Conservation (phyloP, 192 early-diverging fungal species). For the Lobosporangium transversale region DNA sequence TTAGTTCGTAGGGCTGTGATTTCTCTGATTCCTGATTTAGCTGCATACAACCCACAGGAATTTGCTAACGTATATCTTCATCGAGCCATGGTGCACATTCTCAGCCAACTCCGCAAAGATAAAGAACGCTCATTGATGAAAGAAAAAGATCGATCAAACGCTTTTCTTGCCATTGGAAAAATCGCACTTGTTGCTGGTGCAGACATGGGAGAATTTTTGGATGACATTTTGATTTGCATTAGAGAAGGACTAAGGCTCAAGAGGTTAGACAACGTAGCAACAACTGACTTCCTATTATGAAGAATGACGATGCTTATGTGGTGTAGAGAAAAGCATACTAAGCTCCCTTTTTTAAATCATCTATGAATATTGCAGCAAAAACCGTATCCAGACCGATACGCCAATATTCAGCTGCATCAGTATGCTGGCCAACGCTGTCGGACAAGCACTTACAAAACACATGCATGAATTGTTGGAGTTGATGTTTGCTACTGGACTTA, state of each 20-base stretch:
- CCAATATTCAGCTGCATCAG: constrained; percentile 87
- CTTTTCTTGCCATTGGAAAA: constrained; percentile 87
- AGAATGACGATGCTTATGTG: too few relatives aligned
- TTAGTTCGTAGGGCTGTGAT: constrained; percentile 87
- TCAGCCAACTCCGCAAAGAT: constrained; percentile 77
- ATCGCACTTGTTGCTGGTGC: constrained; percentile 82
- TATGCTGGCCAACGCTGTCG: constrained; percentile 89
- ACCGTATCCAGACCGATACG: constrained; percentile 64
- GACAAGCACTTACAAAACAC: constrained; percentile 88
- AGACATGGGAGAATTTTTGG: constrained; percentile 83
- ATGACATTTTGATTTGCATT: constrained; percentile 78
- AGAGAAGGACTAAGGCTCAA: constrained; percentile 77
- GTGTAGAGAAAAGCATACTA: too few relatives aligned
- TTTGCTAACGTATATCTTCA: constrained; percentile 80
- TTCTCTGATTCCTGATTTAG: constrained; percentile 82
- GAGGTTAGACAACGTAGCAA: too few relatives aligned
- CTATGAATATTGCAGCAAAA: constrained; percentile 61
- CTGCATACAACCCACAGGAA: constrained; percentile 75
- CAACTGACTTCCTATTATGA: too few relatives aligned
- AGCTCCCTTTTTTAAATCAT: constrained; percentile 9
- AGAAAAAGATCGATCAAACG: constrained; percentile 56
- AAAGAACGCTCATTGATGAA: constrained; percentile 65
- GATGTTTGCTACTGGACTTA: constrained; percentile 92
- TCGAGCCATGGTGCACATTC: constrained; percentile 77
- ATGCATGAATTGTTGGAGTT: constrained; percentile 89